phyloP scores from a whole-genome alignment of 2,329 filamentous ascomycete species.

The Pleoardoris graminearum region DNA sequence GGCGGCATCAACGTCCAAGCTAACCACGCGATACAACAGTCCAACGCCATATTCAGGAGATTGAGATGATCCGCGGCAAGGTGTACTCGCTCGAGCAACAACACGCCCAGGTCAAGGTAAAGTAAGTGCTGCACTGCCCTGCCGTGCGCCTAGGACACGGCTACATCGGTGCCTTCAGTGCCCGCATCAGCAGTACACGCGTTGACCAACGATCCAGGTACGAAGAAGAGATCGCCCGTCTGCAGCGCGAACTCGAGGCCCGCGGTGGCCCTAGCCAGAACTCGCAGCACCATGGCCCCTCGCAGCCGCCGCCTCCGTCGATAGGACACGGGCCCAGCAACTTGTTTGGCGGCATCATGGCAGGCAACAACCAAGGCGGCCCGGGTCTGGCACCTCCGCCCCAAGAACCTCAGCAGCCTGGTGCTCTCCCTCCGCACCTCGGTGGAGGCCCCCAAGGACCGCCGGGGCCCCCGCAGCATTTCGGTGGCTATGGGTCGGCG shows the following conservation, averaged over 20 bases:
- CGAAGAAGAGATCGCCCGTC: slow-evolving; percentile 83
- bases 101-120: slow-evolving; percentile 85
- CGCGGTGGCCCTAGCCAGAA: slow-evolving; percentile 68
- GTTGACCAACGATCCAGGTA: slow-evolving; percentile 65
- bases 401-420: slow-evolving; percentile 63
- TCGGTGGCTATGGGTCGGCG: slow-evolving; percentile 70
- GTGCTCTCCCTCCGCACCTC: slow-evolving; percentile 63
- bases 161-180: not conserved
- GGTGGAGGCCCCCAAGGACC: slow-evolving; percentile 74
- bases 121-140: slow-evolving; percentile 63
- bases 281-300: slow-evolving; percentile 76
- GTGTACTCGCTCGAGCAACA: slow-evolving; percentile 91
- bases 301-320: slow-evolving; percentile 80
- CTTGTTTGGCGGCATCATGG: slow-evolving; percentile 94
- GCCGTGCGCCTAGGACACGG: not conserved
- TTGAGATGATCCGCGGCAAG: slow-evolving; percentile 91
- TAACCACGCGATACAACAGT: slow-evolving; percentile 58
- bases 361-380: slow-evolving; percentile 80
- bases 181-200: not conserved
- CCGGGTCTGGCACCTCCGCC: slow-evolving; percentile 76
- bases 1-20: not conserved
- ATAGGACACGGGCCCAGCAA: slow-evolving; percentile 88
- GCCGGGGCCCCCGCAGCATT: slow-evolving; percentile 65
- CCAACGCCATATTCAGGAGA: slow-evolving; percentile 87
- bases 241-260: slow-evolving; percentile 84